A percentile compares a stretch with the other conserved stretches of the same genome.
Evolutionary conservation across 805 yeast genomes (phyloP).

Genomic region (Wickerhamomyces strasburgensis): DNA sequence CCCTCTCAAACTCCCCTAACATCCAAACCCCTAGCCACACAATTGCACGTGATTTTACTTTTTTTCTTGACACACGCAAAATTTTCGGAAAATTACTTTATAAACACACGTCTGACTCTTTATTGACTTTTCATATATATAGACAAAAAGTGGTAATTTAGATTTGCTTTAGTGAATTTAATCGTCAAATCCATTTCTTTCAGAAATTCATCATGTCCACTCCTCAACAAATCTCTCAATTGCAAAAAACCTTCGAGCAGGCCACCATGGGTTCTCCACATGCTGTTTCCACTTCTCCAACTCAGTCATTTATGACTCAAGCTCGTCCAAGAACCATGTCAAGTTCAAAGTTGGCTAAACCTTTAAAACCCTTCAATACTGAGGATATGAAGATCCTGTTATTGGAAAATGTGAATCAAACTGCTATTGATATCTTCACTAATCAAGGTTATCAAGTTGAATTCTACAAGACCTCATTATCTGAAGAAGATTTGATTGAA

Average conservation of each 20-base stretch:
- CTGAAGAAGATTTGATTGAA: constrained; percentile 91
- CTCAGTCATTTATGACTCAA: constrained; percentile 59
- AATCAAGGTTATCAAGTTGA: constrained; percentile 97
- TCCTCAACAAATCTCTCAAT: constrained; percentile 58
- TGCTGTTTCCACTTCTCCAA: constrained; percentile 80
- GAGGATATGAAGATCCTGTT: constrained; percentile 91
- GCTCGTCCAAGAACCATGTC: constrained; percentile 39
- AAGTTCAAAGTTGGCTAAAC: constrained; percentile 50
- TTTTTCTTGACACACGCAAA: background rate
- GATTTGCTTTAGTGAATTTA: too few relatives aligned
- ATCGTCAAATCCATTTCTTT: too few relatives aligned
- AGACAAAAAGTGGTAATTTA: too few relatives aligned
- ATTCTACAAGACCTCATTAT: constrained; percentile 80
- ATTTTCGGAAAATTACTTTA: background rate
- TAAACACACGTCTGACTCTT: too few relatives aligned
- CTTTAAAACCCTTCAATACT: constrained; percentile 89
- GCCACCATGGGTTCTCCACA: constrained; percentile 52
- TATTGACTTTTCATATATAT: too few relatives aligned
- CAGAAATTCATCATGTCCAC: constrained; percentile 43
- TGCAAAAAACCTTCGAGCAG: constrained; percentile 52
- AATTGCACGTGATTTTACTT: background rate
- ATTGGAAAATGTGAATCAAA: constrained; percentile 88
- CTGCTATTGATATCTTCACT: constrained; percentile 82
- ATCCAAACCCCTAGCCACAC: background rate
- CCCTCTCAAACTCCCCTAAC: too few relatives aligned